Base-by-base conservation (phyloP, 2,329 filamentous ascomycete species). In the Endocalyx cinctus region DNA sequence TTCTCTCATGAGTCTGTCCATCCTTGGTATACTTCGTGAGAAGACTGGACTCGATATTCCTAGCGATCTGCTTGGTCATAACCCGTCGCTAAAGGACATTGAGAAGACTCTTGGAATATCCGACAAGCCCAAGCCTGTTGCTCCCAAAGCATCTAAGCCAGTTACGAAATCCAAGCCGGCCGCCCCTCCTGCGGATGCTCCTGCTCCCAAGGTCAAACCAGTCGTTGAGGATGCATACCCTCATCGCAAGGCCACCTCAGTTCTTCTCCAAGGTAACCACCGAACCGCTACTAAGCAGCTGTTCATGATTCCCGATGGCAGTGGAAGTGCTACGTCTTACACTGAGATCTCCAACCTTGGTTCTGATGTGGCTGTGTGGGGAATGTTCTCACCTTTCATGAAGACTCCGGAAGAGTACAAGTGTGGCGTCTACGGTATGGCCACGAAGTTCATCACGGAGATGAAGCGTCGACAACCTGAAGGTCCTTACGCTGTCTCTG, bases 321-420 rank as follows among this genome's bases (percentile, higher is more conserved):
- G 69, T 33, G 80, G 62, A 54, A 69, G 74, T 34, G 79, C 80
- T 10, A 83, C 79, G n/a, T 82, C 77, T 2, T 84, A 84, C 54
- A 74, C 75, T 29, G 70, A 69, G 46, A 77, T 78, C 32, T 66
- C 71, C 30, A 71, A 74, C 48, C 57, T 78, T 10, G 60, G 62
- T 6, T 41, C 63, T 6, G 55, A 69, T 17, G 55, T 74, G 27
- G 67, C 64, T 4, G 64, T 79, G 10, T 74, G 69, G 50, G 76
- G 72, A 13, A 63, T 85, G 45, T 84, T 84, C 58, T 84, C 77
- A 30, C 81, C 81, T 5, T 85, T 79, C 63, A 79, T 84, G 76
- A 82, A 78, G 62, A 74, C 69, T 2, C 80, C 81, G 0, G 70
- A 79, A 38, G 72, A 81, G 48, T 83, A 74, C 61, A 71, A 69